A percentile compares a stretch with the other conserved stretches of the same genome.
These are phyloP conservation scores for Hamamelis virginiana DNA, from an alignment of 164 flowering plant species.

Conservation along the genomic window DNA sequence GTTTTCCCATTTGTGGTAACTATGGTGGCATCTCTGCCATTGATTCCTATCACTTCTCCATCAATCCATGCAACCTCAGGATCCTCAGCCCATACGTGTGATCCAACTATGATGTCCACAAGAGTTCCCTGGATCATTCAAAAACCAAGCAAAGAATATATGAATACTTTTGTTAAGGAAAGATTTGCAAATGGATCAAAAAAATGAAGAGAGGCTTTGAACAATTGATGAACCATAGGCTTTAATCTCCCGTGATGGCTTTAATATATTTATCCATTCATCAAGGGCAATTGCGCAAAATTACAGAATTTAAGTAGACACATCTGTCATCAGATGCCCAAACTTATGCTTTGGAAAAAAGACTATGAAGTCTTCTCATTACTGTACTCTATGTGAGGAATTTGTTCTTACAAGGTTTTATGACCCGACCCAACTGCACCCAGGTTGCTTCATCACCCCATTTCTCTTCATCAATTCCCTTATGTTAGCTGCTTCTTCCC, in stretches of 20 bases:
- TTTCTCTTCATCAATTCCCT: constrained; percentile 41
- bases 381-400: not conserved
- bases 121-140: constrained; percentile 67
- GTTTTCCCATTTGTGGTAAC: constrained; percentile 49
- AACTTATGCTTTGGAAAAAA: not conserved
- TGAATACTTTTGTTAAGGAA: not conserved
- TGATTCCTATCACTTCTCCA: constrained; percentile 67
- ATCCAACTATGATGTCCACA: constrained; percentile 70
- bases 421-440: constrained; percentile 53
- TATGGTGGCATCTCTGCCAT: constrained; percentile 54
- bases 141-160: constrained; percentile 3
- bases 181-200: not conserved
- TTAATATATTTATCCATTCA: too few species aligned
- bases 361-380: not conserved
- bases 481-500: constrained; percentile 59
- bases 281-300: too few species aligned
- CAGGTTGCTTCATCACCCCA: constrained; percentile 44
- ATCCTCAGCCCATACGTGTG: constrained; percentile 88
- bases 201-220: not conserved
- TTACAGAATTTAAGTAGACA: not conserved
- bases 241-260: too few species aligned
- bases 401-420: not conserved
- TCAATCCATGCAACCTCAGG: constrained; percentile 77
- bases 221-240: too few species aligned
- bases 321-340: not conserved